Base-by-base conservation (phyloP, 1,139 yeast genomes). In the Debaryomyces sp. region DNA sequence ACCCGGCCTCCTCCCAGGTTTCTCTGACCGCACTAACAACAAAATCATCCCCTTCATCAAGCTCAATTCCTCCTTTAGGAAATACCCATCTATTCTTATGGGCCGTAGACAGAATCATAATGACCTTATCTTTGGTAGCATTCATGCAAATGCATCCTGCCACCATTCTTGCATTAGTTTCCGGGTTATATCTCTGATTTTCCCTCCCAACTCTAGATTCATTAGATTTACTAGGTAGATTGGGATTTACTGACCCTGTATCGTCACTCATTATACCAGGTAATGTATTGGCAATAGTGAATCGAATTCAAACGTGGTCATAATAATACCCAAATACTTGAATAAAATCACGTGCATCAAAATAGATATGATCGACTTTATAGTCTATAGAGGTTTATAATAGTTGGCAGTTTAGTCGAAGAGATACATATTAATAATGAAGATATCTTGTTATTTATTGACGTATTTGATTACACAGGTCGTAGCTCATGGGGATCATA, bases 1-100 rank as follows among this genome's bases (percentile, higher is more conserved):
- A 89, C 0, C 99, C 99, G 0, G 96, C 96, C 66, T 94, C 99
- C 67, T 94, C 99, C 99, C 99, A 94, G 0, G 96, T 89, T 64
- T 94, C 99, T 50, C 99, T 73, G 13, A 79, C 73, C 0, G 98
- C 98, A 6, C 89, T 72, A 8, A 69, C 67, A 13, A 67, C 66
- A 48, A 54, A 74, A 58, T 77, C 80, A 37, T 82, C 84, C 2
- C 80, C 73, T 62, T 94, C 99, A 64, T 94, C 99, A 38, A 66
- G 63, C 66, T 94, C 99, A 46, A 92, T 84, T 0, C 99, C 99
- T 29, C 99, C 99, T 62, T 94, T 95, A 3, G 99, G 99, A 9
- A 94, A 68, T 12, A 95, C 89, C 96, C 96, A 91, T 57, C 78
- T 79, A 48, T 81, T 79, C 32, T 75, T 76, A 51, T 83, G 83